phyloP scores from a whole-genome alignment of 306 rosid species.

The Lathyrus tuberosus region DNA sequence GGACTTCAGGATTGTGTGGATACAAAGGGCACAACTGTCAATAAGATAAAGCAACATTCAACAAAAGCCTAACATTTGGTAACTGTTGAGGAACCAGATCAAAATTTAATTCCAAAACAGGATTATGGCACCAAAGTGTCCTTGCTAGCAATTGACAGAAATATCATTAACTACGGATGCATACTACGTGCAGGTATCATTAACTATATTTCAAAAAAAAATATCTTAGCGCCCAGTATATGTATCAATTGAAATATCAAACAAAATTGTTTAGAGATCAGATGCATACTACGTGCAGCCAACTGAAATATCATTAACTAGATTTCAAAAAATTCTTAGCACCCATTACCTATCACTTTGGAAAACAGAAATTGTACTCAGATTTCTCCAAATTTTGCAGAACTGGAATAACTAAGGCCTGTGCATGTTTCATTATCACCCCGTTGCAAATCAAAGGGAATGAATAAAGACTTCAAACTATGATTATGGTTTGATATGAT shows the following conservation, averaged over 20 bases:
- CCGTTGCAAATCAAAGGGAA: neutral
- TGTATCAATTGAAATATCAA: slow-evolving; percentile 17
- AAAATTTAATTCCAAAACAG: slow-evolving; percentile 26
- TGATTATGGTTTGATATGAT: slow-evolving; percentile 2
- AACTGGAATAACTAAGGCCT: neutral
- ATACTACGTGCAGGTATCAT: no score
- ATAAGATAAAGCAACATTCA: slow-evolving; percentile 38
- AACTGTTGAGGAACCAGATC: slow-evolving; percentile 29
- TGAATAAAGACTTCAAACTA: neutral
- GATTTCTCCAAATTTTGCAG: slow-evolving; percentile 10
- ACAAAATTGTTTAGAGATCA: slow-evolving; percentile 17
- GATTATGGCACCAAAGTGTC: slow-evolving; percentile 10
- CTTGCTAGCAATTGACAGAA: slow-evolving; percentile 15
- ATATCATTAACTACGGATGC: no score
- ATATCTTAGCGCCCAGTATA: no score
- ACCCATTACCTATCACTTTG: neutral
- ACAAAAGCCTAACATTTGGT: slow-evolving; percentile 29
- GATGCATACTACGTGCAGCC: neutral
- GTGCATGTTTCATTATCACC: neutral
- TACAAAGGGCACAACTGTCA: slow-evolving; percentile 91
- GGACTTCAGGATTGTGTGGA: slow-evolving; percentile 94
- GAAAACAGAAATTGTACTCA: slow-evolving; percentile 10
- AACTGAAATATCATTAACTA: neutral
- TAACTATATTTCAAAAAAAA: no score
- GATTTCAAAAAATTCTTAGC: slow-evolving; percentile 8